Evolutionary conservation across 495 filamentous ascomycete genomes (phyloP), one percentile per base, ranked within the genome.

Genomic region (Penicillium bovifimosum): DNA sequence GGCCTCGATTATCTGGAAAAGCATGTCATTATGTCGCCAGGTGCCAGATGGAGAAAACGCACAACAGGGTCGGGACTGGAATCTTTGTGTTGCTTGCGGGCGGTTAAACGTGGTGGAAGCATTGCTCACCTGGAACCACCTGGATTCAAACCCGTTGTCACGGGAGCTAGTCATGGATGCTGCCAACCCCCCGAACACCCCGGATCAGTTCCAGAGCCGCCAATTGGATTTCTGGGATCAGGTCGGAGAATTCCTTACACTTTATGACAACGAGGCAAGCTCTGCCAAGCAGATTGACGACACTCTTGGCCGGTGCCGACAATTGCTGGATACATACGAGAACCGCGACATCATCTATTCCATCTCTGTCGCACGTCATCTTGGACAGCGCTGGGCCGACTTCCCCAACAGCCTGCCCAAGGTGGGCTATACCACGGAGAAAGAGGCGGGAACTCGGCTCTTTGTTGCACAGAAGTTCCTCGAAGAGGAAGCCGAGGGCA

Each of bases 301-400:
- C 48, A 78, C 80, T 1, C 70, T 95, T 8, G 62, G 56, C 4
- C 74, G 73, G 6, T 78, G 85, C 62, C 84, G 90, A 38, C 75
- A 76, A 34, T 70, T 91, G 5, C 77, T 96, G 8, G 85, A 90
- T 52, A 84, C 81, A 48, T 79, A 82, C 16, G 91, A 96, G 71
- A 92, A 91, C 60, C 83, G 91, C n/a, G 91, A 96, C 57, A 88
- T 95, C 7, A 78, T 95, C 29, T 96, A 96, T 65, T 92, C 88
- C 10, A 84, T 96, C 52, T 87, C 87, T 20, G 82, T 95, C 45
- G 82, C 85, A 9, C 82, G 90, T 16, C 82, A 88, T 55, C 76
- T 88, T 33, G 85, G 88, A 26, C 78, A 80, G 33, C 80, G 84
- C 14, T 80, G 86, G 66, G 77, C 75, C 34, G 88, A 75, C 48